phyloP scores from a whole-genome alignment of 1,139 yeast species.

The Geotrichum bryndzae region DNA sequence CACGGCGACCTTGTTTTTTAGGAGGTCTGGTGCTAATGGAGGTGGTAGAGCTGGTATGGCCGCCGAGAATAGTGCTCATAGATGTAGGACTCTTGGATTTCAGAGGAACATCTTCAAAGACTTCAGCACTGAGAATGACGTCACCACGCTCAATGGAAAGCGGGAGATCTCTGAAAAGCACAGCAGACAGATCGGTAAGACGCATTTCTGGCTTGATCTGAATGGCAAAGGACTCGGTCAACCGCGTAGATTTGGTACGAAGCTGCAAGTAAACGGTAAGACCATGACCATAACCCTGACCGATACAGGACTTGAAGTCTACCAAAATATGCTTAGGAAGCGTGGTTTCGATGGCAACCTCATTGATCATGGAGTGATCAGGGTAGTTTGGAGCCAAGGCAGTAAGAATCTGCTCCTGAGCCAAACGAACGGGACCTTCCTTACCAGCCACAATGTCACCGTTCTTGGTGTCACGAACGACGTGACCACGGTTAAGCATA shows the following conservation, averaged over 20 bases:
- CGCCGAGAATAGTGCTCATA: constrained; percentile 12
- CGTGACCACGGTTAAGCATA: constrained; percentile 57
- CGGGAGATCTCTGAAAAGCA: constrained; percentile 73
- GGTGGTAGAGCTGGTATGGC: background rate
- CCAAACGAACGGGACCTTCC: constrained; percentile 51
- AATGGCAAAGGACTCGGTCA: constrained; percentile 78
- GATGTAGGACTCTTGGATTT: constrained; percentile 20
- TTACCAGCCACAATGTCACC: constrained; percentile 54
- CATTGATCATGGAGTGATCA: constrained; percentile 34
- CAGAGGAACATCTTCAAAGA: constrained; percentile 31
- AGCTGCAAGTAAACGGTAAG: constrained; percentile 69
- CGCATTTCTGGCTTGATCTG: constrained; percentile 59
- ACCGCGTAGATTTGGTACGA: constrained; percentile 56
- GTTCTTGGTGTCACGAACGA: constrained; percentile 64
- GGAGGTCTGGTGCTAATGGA: constrained; percentile 17
- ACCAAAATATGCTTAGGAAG: constrained; percentile 73
- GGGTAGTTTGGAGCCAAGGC: constrained; percentile 75
- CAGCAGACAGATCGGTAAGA: constrained; percentile 66
- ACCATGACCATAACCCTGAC: constrained; percentile 50
- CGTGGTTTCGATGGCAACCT: constrained; percentile 30
- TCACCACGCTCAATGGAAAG: constrained; percentile 43
- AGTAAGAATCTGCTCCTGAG: constrained; percentile 62
- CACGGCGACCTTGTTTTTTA: constrained; percentile 49
- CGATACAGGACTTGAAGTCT: constrained; percentile 67
- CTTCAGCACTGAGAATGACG: constrained; percentile 32